phyloP scores from a whole-genome alignment of 179 eudicot species.

The Vitellaria paradoxa region DNA sequence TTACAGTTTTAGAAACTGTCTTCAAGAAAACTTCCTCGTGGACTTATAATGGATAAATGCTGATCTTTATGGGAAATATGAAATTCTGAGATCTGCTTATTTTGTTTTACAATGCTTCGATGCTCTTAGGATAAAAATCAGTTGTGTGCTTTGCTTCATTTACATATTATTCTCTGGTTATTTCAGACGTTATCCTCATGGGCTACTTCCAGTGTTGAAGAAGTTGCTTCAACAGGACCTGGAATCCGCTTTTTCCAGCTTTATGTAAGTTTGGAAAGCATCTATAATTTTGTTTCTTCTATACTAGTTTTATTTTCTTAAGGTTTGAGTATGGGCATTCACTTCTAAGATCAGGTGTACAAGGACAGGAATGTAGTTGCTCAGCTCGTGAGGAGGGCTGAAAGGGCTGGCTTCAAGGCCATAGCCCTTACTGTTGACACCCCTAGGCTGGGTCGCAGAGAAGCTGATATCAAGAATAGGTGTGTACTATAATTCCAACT shows the following conservation, averaged over 20 bases:
- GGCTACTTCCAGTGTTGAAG: constrained; percentile 99
- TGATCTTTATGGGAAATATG: not conserved
- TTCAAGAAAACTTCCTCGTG: not conserved
- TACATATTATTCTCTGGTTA: constrained; percentile 6
- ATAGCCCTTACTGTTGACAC: constrained; percentile 98
- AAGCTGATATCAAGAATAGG: constrained; percentile 99
- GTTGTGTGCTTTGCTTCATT: not conserved
- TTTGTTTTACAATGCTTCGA: not conserved
- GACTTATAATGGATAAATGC: not conserved
- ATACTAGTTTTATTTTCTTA: not conserved
- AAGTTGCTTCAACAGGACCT: constrained; percentile 99
- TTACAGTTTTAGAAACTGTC: not conserved
- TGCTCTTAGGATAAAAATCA: not conserved
- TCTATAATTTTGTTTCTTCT: not conserved
- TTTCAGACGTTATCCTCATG: constrained; percentile 93
- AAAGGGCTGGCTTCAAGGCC: constrained; percentile 98
- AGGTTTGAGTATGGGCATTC: not conserved
- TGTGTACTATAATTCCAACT: constrained; percentile 15
- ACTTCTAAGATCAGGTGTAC: constrained; percentile 51
- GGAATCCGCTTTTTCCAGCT: constrained; percentile 99
- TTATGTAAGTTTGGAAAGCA: constrained; percentile 56
- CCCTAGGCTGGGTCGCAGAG: constrained; percentile 94
- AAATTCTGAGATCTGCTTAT: not conserved
- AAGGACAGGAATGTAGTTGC: constrained; percentile 86
- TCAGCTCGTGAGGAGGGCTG: constrained; percentile 98